Evolutionary conservation across 495 filamentous ascomycete species (phyloP).

Genomic region (Aspergillus haitiensis): DNA sequence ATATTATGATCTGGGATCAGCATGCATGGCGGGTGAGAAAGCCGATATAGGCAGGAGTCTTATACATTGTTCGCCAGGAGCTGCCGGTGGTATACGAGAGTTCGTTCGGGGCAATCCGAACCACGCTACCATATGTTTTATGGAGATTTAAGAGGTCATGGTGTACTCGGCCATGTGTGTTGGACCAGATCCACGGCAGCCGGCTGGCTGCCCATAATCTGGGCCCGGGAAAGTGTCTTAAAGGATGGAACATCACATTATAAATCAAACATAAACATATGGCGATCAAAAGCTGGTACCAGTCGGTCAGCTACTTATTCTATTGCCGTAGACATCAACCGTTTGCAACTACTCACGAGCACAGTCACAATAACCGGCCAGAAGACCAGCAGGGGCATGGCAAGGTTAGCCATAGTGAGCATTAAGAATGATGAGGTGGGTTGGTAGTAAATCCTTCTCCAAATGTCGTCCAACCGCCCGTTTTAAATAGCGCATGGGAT

Average conservation of each 20-base stretch:
- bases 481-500: too few relatives aligned
- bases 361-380: too few relatives aligned
- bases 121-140: not conserved
- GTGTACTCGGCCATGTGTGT: not conserved
- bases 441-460: too few relatives aligned
- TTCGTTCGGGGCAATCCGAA: conserved; percentile 4
- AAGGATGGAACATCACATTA: not conserved
- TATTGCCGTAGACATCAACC: too few relatives aligned
- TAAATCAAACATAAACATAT: not conserved
- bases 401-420: too few relatives aligned
- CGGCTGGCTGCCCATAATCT: not conserved
- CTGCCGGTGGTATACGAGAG: not conserved
- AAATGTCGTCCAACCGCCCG: too few relatives aligned
- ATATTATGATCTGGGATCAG: too few relatives aligned
- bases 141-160: not conserved
- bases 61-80: not conserved
- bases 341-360: too few relatives aligned
- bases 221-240: not conserved
- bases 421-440: too few relatives aligned
- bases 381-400: too few relatives aligned
- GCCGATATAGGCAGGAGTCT: too few relatives aligned
- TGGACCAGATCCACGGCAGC: not conserved
- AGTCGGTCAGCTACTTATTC: not conserved
- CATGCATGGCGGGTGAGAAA: too few relatives aligned
- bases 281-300: not conserved